Base-by-base conservation (phyloP, 2,329 filamentous ascomycete genomes). In the Helminthosporium solani region DNA sequence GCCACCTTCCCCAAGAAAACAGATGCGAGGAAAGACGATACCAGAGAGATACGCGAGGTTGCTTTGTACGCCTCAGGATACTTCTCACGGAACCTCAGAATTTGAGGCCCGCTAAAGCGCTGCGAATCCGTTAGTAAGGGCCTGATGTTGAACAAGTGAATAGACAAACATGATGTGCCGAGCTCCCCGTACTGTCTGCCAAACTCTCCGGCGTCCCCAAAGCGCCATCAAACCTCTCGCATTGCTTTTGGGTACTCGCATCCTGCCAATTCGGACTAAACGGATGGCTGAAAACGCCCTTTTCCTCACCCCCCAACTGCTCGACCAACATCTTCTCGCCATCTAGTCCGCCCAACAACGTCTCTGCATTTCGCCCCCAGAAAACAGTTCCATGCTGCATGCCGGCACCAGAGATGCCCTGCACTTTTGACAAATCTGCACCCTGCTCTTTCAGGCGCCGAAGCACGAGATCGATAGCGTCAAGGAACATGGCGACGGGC, bases 311-410 rank as follows among this genome's bases (percentile, higher is more conserved):
- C 47, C 70, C 71, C 20, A 97, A 75, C 73, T 95, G 90, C 49
- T 87, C 83, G 40, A 87, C 78, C 37, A 97, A 74, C 0, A 78
- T 73, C 65, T 80, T 81, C 16, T 72, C 72, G 2, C 78, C 66
- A 55, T 88, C 78, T 34, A 97, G 73, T 11, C 62, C 73, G 3
- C 68, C 73, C 34, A 97, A 78, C 34, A 86, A 63, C 7, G 70
- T 63, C 64, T 88, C 86, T 5, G 88, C 91, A 46, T 84, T 74
- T 35, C 75, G 69, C 47, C 81, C 87, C 92, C 92, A 97, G 74
- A 94, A 97, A 21, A 97, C 90, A 68, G 92, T 97, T 27, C 94
- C 94, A 71, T 97, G 94, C 77, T 99, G 94, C 80, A 97, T 95
- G 44, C 94, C 91, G 14, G 92, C 91, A 52, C 90, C 94, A 62